Evolutionary conservation across 108 stramenopile species (phyloP).

Genomic region (Chaetoceros tenuissimus): DNA sequence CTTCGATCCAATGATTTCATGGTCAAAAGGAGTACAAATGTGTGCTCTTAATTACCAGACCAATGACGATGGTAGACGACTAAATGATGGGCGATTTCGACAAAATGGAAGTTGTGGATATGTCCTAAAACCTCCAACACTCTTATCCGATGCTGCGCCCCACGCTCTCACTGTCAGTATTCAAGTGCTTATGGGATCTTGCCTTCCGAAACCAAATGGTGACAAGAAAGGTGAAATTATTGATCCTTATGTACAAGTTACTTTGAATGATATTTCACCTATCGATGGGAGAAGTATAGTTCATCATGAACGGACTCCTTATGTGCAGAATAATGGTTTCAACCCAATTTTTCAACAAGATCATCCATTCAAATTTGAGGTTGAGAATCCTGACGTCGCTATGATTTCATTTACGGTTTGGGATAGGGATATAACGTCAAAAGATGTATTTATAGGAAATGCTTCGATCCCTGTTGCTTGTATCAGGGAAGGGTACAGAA

Average conservation of each 20-base stretch:
- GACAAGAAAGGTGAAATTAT: conserved; percentile 58
- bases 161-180: conserved; percentile 32
- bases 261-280: conserved; percentile 59
- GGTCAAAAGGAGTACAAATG: conserved; percentile 86
- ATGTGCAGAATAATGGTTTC: conserved; percentile 67
- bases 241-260: conserved; percentile 67
- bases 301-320: conserved; percentile 19
- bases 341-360: conserved; percentile 57
- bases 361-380: conserved; percentile 28
- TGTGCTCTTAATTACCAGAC: conserved; percentile 94
- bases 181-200: conserved; percentile 47
- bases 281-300: conserved; percentile 25
- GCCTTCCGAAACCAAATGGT: conserved; percentile 75
- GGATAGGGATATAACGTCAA: conserved; percentile 46
- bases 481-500: conserved; percentile 70
- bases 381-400: conserved; percentile 51
- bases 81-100: conserved; percentile 87
- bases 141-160: conserved; percentile 17
- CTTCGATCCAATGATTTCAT: conserved; percentile 85
- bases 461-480: conserved; percentile 80
- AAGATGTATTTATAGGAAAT: conserved; percentile 61
- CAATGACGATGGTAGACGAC: conserved; percentile 41
- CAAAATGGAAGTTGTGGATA: conserved; percentile 90
- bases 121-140: conserved; percentile 64
- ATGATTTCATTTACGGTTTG: conserved; percentile 60